phyloP scores from a whole-genome alignment of 1,284 basidiomycete genomes.

The Kalmanozyma brasiliensis region DNA sequence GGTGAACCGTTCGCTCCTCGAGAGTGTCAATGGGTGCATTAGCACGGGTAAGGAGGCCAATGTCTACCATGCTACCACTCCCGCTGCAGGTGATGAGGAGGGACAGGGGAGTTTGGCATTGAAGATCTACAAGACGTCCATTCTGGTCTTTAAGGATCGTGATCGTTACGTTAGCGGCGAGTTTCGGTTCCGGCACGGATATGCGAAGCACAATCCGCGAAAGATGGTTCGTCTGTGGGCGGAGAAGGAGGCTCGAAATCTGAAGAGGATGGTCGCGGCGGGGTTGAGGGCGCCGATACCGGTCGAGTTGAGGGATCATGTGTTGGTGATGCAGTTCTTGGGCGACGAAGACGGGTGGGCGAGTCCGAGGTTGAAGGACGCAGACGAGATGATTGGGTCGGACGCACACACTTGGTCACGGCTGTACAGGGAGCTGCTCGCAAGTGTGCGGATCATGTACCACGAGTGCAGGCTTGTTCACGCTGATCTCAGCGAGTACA shows the following conservation, averaged over 20 bases:
- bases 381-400: conserved; percentile 55
- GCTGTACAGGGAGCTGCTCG: conserved; percentile 84
- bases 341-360: conserved; percentile 71
- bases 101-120: conserved; percentile 71
- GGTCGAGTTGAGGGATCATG: conserved; percentile 93
- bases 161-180: conserved; percentile 92
- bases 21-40: conserved; percentile 61
- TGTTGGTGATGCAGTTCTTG: conserved; percentile 94
- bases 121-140: conserved; percentile 99
- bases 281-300: conserved; percentile 88
- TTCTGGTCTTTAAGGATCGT: conserved; percentile 95
- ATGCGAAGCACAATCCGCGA: conserved; percentile 89
- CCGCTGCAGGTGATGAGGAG: conserved; percentile 10
- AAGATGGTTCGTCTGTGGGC: conserved; percentile 99
- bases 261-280: conserved; percentile 82
- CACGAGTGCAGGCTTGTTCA: conserved; percentile 93
- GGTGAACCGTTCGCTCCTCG: conserved; percentile 59
- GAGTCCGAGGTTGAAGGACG: conserved; percentile 61
- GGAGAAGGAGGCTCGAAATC: conserved; percentile 97
- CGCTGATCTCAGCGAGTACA: conserved; percentile 98
- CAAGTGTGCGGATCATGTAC: conserved; percentile 85
- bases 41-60: conserved; percentile 67
- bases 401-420: conserved; percentile 29
- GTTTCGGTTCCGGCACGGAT: conserved; percentile 91
- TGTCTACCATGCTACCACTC: conserved; percentile 64